Evolutionary conservation across 108 stramenopile genomes (phyloP), one percentile per base, ranked within the genome.

Genomic region (Cyclostephanos invisitatus): DNA sequence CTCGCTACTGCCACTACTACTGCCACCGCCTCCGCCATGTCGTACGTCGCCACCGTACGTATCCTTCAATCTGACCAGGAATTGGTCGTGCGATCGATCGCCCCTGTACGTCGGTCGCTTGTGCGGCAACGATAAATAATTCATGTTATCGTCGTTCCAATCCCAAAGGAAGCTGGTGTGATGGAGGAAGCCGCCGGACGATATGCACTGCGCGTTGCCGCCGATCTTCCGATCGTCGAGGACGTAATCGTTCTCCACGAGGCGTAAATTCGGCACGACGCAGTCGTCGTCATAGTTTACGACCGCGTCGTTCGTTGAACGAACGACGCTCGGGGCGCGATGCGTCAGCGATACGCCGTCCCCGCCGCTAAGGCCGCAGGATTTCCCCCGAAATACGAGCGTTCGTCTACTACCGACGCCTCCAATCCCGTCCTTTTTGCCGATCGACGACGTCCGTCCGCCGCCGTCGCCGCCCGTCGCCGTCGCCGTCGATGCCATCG

Each of bases 91-190:
- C 11, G 76, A 66, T 35, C 96, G 88, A 73, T 96, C 85, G 7
- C 79, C 87, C 56, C 98, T 86, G 70, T 98, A 98, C 8, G 85
- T 88, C 0, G 98, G 98, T 44, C 92, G 79, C 68, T 95, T 98
- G 46, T 74, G 60, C 3, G 98, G 98, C 2, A 97, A 62, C n/a
- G 69, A 84, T 22, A 97, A 71, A 49, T 92, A 94, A 42, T 72
- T 59, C 96, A 97, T 97, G 44, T 92, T 84, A 1, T 46, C 51
- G 7, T 78, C 57, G 21, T 86, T 80, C 64, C 84, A 95, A 63
- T 96, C 94, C 92, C 94, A 97, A 2, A 98, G 70, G 69, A 98
- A 96, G 66, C 87, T 89, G 7, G 98, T 98, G 70, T 98, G 98
- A 68, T 98, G 98, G 8, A 97, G 70, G 85, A 87, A 98, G 8